Percentiles rank a stretch among this genome's conserved stretches.
phyloP scores from a whole-genome alignment of 2,329 filamentous ascomycete species.

The Penicillium brasilianum region DNA sequence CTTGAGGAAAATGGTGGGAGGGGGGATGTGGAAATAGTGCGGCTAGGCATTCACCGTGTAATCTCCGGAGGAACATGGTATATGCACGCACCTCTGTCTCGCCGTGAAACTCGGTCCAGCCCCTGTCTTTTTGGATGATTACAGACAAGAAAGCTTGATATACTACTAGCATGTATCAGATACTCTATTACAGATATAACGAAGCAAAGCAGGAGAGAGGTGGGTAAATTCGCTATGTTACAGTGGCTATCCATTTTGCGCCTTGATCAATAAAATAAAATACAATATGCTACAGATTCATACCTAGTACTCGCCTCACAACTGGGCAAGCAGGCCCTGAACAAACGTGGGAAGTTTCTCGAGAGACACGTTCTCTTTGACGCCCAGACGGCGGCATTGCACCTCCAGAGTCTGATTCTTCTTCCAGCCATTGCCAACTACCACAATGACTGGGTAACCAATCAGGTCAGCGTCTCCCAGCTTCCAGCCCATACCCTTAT shows the following conservation, averaged over 20 bases:
- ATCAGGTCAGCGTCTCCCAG: slow-evolving; percentile 86
- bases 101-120: too few species aligned
- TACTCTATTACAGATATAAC: not conserved
- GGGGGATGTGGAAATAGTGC: slow-evolving; percentile 19
- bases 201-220: not conserved
- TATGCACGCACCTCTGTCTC: slow-evolving; percentile 14
- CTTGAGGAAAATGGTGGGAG: slow-evolving; percentile 10
- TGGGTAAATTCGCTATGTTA: slow-evolving; percentile 5
- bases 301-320: slow-evolving; percentile 48
- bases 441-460: slow-evolving; percentile 82
- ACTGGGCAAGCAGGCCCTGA: slow-evolving; percentile 52
- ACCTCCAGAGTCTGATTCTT: slow-evolving; percentile 68
- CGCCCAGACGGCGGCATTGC: slow-evolving; percentile 71
- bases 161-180: not conserved
- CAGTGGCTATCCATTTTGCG: not conserved
- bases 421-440: slow-evolving; percentile 76
- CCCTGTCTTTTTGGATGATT: too few species aligned
- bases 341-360: slow-evolving; percentile 57
- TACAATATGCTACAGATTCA: slow-evolving; percentile 10
- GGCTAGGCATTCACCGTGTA: not conserved
- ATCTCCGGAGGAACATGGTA: not conserved
- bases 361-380: slow-evolving; percentile 65
- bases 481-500: slow-evolving; percentile 77
- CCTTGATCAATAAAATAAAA: not conserved
- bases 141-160: not conserved